Base-by-base conservation (phyloP, 345 rosid genomes). In the Eutrema yunnanense region DNA sequence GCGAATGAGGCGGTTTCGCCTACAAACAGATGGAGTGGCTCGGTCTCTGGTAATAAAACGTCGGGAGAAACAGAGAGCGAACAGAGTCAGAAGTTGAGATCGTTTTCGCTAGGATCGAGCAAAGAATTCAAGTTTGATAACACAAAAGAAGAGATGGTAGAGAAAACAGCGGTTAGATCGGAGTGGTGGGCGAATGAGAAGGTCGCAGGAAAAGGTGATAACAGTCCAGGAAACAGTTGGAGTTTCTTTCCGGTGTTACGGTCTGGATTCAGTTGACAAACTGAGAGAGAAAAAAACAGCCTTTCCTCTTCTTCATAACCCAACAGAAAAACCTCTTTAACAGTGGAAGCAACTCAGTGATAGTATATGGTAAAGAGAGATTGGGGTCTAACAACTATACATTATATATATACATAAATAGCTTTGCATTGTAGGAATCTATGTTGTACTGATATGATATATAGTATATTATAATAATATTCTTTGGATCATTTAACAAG, bases 131-230 rank as follows among this genome's bases (percentile, higher is more conserved):
- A 91, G 72, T 94, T 94, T 50, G 91, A 88, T 71, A 89, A 77
- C 69, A 73, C 78, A 26, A 84, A 85, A 73, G 89, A 84, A 61
- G 88, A 83, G 58, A 60, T 64, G 36, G 49, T 79, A 0, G 84
- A 82, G 69, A 85, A 85, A 73, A 73, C 42, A 46, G 19, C 67
- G 41, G 88, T 81, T 61, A 81, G 87, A 49, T 80, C 92, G 0
- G 89, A 88, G 81, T 90, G 96, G 98, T 92, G 98, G 98, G 87
- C 93, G 4, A 87, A 84, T 59, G 93, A 88, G 80, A 87, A 92
- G 75, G 87, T 92, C 73, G 92, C 83, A 30, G 89, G 95, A 41
- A 74, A 67, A 67, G 49, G 40, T 26, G 73, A 76, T 56, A 58
- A 74, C 68, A 82, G 77, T 51, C 80, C 84, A 50, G 75, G 83